These are phyloP conservation scores for Globisporangium parvum DNA, from an alignment of 352 stramenopile species.

Conservation along the genomic window DNA sequence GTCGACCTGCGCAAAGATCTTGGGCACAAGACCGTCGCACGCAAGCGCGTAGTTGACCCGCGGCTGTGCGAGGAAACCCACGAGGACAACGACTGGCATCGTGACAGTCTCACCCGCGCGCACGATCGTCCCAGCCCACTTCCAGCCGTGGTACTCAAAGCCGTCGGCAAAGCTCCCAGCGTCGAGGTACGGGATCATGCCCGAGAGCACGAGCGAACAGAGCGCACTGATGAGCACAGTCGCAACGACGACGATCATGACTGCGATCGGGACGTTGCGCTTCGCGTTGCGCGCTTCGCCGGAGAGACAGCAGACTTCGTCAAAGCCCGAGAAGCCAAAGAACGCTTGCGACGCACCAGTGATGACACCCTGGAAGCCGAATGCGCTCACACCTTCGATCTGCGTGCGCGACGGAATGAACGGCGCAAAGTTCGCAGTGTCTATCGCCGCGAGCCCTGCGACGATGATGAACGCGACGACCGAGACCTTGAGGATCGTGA, in stretches of 20 bases:
- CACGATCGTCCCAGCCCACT: no score
- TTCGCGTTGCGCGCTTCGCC: slow-evolving; percentile 71
- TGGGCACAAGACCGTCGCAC: no score
- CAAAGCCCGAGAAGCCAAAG: slow-evolving; percentile 93
- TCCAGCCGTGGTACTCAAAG: slow-evolving; percentile 38
- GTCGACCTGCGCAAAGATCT: no score
- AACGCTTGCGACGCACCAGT: slow-evolving; percentile 84
- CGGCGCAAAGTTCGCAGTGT: slow-evolving; percentile 76
- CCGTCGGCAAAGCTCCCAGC: slow-evolving; percentile 42
- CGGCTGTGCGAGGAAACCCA: no score
- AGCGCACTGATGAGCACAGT: slow-evolving; percentile 60
- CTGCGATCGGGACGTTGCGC: slow-evolving; percentile 68
- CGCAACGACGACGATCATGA: slow-evolving; percentile 74
- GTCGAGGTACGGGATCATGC: slow-evolving; percentile 60
- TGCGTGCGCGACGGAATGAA: slow-evolving; percentile 49
- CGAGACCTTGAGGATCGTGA: slow-evolving; percentile 63
- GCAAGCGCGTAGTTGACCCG: no score
- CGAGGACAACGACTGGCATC: no score
- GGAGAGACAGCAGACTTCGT: slow-evolving; percentile 90
- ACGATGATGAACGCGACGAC: slow-evolving; percentile 89
- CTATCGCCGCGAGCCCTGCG: slow-evolving; percentile 70
- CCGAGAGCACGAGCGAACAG: slow-evolving; percentile 80
- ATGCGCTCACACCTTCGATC: slow-evolving; percentile 19
- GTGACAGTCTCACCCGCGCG: no score
- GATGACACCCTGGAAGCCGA: slow-evolving; percentile 66